Base-by-base conservation (phyloP, 768 basidiomycete genomes). In the Candolleomyces aberdarensis region DNA sequence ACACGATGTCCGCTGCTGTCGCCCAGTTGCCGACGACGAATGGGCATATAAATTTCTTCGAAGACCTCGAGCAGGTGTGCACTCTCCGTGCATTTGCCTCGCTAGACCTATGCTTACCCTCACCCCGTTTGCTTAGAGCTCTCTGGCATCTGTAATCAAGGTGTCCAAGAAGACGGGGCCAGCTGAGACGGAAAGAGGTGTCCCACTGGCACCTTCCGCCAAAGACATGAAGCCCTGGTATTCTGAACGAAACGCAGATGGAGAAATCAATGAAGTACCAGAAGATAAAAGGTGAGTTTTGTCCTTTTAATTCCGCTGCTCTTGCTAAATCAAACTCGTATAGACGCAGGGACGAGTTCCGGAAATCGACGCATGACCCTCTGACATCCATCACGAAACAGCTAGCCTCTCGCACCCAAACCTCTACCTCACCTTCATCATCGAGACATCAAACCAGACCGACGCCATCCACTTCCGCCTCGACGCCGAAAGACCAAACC, bases 141-240 rank as follows among this genome's bases (percentile, higher is more conserved):
- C 78, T 6, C 72, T 79, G 31, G 66, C 78, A 0, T 75, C 80
- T 6, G 74, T 83, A 1, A 74, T 80, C 14, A 80, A 78, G 22
- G 77, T 81, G 3, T 77, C 74, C 9, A 61, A 50, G 47, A 19
- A 55, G 17, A 29, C 54, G 13, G 64, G 72, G 3, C 70, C 79
- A 0, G 74, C 73, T 7, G 86, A 88, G 66, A 79, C 80, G 0
- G 92, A 94, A 56, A 85, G 84, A 64, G 92, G 92, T 17, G 71
- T 92, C 8, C 78, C 89, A 1, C 77, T 94, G 5, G 91, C 88
- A 1, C 92, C 92, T 0, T 82, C 84, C 3, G 82, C 78, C 5
- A 88, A 91, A 66, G 92, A 94, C 63, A 81, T 92, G 11, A 86
- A 85, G 22, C 91, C 92, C 5, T 94, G 92, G 92, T 94, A 94